phyloP scores from a whole-genome alignment of 1,284 basidiomycete species.

The Boletus putidus region DNA sequence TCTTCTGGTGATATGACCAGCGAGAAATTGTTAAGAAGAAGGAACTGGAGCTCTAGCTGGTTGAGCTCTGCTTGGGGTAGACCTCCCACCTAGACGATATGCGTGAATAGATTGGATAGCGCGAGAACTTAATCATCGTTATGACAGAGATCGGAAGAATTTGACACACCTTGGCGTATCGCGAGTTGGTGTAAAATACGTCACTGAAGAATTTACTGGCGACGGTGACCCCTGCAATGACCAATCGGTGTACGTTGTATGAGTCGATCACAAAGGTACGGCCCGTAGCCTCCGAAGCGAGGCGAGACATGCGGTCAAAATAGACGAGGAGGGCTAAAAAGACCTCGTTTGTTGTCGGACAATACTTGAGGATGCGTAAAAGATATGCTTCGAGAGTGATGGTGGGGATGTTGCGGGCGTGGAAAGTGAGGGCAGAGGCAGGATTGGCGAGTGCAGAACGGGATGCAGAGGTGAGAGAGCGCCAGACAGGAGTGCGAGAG shows the following conservation, averaged over 20 bases:
- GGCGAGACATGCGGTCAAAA: constrained; percentile 88
- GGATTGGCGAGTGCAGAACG: constrained; percentile 74
- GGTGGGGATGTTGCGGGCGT: constrained; percentile 93
- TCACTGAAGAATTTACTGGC: constrained; percentile 99
- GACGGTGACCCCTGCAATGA: constrained; percentile 97
- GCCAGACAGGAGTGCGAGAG: constrained; percentile 52
- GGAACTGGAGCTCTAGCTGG: constrained; percentile 94
- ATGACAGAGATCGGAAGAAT: not conserved
- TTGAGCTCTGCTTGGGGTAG: constrained; percentile 93
- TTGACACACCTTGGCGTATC: constrained; percentile 89
- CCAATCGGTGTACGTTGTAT: constrained; percentile 93
- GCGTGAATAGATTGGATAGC: not conserved
- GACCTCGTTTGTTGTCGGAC: constrained; percentile 97
- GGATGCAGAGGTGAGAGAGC: constrained; percentile 76
- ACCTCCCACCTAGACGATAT: constrained; percentile 75
- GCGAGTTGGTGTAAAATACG: constrained; percentile 99
- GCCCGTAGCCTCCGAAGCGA: constrained; percentile 64
- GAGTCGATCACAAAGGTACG: constrained; percentile 92
- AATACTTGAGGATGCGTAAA: constrained; percentile 95
- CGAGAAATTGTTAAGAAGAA: constrained; percentile 93
- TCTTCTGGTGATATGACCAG: constrained; percentile 87
- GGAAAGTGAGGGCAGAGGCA: constrained; percentile 87
- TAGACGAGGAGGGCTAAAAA: constrained; percentile 94
- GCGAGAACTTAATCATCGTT: not conserved
- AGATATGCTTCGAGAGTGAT: constrained; percentile 96